Percentiles rank a stretch among this genome's conserved stretches.
Evolutionary conservation across 1,284 basidiomycete species (phyloP).

Genomic region (Cutaneotrichosporon mucoides): DNA sequence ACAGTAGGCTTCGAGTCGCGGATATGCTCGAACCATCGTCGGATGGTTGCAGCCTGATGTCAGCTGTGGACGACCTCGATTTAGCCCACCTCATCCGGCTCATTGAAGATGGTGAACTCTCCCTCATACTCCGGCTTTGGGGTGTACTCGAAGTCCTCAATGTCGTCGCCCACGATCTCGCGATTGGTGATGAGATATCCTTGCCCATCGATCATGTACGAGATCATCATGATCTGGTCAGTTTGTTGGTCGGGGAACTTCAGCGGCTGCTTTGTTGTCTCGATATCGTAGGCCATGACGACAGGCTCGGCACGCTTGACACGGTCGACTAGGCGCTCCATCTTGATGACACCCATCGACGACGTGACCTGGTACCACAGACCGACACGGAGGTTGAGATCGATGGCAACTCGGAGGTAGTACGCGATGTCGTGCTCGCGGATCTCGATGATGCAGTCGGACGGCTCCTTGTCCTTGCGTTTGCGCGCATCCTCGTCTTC

Average conservation of each 20-base stretch:
- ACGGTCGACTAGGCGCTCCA: constrained; percentile 70
- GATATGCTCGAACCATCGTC: constrained; percentile 89
- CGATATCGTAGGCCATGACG: constrained; percentile 99
- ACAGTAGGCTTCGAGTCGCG: constrained; percentile 91
- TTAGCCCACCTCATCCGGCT: constrained; percentile 75
- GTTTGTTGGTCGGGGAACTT: constrained; percentile 96
- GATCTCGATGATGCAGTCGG: constrained; percentile 87
- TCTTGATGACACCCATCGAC: constrained; percentile 71
- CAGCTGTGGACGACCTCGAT: not conserved
- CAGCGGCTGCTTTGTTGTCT: constrained; percentile 95
- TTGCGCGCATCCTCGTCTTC: constrained; percentile 53
- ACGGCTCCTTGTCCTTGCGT: constrained; percentile 62
- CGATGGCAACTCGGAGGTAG: constrained; percentile 96
- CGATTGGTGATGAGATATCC: constrained; percentile 97
- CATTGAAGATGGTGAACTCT: constrained; percentile 95
- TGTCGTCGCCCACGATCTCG: constrained; percentile 95
- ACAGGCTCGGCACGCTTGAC: constrained; percentile 99
- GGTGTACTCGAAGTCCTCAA: constrained; percentile 98
- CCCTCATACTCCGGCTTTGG: constrained; percentile 98
- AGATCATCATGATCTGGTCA: constrained; percentile 99
- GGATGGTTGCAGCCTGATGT: constrained; percentile 66
- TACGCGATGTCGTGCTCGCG: constrained; percentile 97
- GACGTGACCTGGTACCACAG: constrained; percentile 93
- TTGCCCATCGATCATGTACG: constrained; percentile 58
- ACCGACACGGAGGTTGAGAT: constrained; percentile 91